These are phyloP conservation scores for Diutina ranongensis DNA, from an alignment of 1,139 yeast genomes.

Conservation along the genomic window DNA sequence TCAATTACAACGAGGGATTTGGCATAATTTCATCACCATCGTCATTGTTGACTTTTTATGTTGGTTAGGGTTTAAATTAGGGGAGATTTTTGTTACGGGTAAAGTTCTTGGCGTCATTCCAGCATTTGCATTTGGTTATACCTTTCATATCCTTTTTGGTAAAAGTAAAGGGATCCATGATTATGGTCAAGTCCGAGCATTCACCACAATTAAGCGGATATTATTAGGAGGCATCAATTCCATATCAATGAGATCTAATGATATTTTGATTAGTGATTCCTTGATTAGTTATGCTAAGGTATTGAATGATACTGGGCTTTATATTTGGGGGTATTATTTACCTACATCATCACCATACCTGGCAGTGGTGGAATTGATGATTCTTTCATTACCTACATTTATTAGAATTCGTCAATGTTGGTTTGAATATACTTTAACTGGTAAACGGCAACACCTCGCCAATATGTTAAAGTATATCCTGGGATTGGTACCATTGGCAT, in stretches of 20 bases:
- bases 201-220: constrained; percentile 41
- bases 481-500: constrained; percentile 52
- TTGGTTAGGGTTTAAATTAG: constrained; percentile 1
- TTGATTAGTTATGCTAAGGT: constrained; percentile 72
- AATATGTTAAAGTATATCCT: constrained; percentile 69
- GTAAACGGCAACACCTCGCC: constrained; percentile 43
- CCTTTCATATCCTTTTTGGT: neutral
- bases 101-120: neutral
- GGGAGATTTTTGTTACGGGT: neutral
- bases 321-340: constrained; percentile 23
- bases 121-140: constrained; percentile 2
- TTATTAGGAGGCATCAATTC: constrained; percentile 44
- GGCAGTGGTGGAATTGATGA: constrained; percentile 32
- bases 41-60: neutral
- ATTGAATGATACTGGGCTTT: constrained; percentile 40
- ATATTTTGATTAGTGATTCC: constrained; percentile 70
- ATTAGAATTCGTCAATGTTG: constrained; percentile 77
- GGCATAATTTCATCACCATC: neutral
- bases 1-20: neutral
- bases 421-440: constrained; percentile 46
- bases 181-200: constrained; percentile 32
- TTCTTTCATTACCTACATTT: constrained; percentile 49
- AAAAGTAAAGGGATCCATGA: neutral
- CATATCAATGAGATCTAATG: constrained; percentile 53
- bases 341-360: constrained; percentile 18